Evolutionary conservation across 2,329 filamentous ascomycete genomes (phyloP), one percentile per base, ranked within the genome.

Genomic region (Neospermospora avenae): DNA sequence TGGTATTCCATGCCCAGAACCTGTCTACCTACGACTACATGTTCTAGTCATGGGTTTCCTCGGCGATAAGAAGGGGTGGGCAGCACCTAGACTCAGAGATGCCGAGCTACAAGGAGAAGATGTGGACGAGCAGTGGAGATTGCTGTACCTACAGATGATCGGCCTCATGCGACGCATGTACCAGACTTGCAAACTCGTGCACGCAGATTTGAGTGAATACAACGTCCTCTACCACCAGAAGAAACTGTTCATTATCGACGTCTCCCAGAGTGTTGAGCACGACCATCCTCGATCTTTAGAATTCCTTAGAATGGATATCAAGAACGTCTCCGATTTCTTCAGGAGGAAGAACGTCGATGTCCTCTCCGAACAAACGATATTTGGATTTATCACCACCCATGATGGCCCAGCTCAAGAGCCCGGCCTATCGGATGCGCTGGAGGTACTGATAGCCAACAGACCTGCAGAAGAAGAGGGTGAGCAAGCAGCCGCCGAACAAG

Each of bases 181-280:
- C 77, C 93, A 96, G 73, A 86, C 88, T 42, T 99, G 95, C 76
- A 85, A 84, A 57, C 85, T 99, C 7, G 93, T 99, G 0, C 95
- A 99, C 73, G 95, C 93, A 53, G 95, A 99, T 84, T 74, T 99
- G 73, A 96, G 91, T 79, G 95, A 99, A 81, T 99, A 99, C 84
- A 99, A 99, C 72, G 85, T 98, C 55, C 82, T 99, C 20, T 99
- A 96, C 78, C 83, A 97, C 78, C 82, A 91, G 59, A 81, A 84
- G 60, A 85, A 84, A 69, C 84, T 97, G 0, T 96, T 91, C 80
- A 89, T 99, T 70, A 99, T 99, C 74, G 95, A 99, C 75, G 95
- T 99, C 45, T 96, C 91, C 58, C 95, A 99, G 77, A 95, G 90
- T 71, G 95, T 99, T 20, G 96, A 98, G 78, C 93, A 96, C 68